phyloP scores from a whole-genome alignment of 352 stramenopile genomes.

The Saprolegnia diclina region DNA sequence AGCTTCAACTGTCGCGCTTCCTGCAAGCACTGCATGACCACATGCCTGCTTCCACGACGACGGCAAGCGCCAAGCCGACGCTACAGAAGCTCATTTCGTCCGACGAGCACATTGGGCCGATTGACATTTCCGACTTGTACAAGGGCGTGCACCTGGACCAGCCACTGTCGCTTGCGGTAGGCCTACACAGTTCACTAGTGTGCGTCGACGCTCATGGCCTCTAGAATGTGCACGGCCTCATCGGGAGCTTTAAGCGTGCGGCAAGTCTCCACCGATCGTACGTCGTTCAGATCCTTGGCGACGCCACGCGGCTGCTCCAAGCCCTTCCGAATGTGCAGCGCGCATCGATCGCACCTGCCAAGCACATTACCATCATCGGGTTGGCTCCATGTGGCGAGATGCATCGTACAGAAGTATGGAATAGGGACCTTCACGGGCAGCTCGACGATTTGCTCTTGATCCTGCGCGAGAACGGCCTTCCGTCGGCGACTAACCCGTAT shows the following conservation, averaged over 20 bases:
- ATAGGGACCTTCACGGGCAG: conserved; percentile 77
- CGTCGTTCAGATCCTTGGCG: conserved; percentile 66
- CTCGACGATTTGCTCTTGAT: conserved; percentile 81
- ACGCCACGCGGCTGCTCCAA: conserved; percentile 49
- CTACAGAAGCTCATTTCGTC: conserved; percentile 4
- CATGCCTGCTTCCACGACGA: conserved; percentile 53
- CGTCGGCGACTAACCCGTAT: conserved; percentile 71
- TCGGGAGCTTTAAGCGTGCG: conserved; percentile 67
- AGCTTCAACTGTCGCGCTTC: conserved; percentile 76
- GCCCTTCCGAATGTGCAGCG: conserved; percentile 56
- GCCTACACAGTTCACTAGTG: neutral
- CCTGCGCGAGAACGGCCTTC: conserved; percentile 77
- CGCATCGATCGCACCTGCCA: conserved; percentile 57
- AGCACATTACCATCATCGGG: conserved; percentile 73
- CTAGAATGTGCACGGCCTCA: conserved; percentile 52
- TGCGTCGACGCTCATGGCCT: neutral
- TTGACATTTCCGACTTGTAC: conserved; percentile 85
- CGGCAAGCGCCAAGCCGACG: conserved; percentile 24
- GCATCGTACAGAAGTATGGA: neutral
- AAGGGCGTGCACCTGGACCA: conserved; percentile 48
- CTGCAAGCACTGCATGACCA: conserved; percentile 69
- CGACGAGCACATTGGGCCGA: conserved; percentile 26
- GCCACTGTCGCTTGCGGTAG: conserved; percentile 50
- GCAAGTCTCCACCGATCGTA: conserved; percentile 71
- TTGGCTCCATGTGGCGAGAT: too few species aligned